Evolutionary conservation across 441 rosid genomes (phyloP), one percentile per base, ranked within the genome.

Genomic region (Gossypium aridum): DNA sequence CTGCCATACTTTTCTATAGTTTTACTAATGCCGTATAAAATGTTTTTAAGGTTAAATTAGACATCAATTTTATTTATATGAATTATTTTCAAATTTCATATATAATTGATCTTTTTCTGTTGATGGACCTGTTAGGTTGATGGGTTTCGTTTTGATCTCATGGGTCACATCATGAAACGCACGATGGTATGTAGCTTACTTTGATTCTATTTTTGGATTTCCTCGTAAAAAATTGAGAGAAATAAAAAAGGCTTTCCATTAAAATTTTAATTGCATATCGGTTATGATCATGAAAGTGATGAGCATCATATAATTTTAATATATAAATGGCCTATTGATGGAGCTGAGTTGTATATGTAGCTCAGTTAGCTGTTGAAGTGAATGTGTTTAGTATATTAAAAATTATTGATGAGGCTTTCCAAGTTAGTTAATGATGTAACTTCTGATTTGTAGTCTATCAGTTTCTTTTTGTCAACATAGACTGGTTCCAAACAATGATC

Each of bases 101-200:
- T 5, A 12, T 10, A 37, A 2, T 2, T 47, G n/a, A 77, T 71
- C 51, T 74, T 75, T 49, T 13, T 73, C 72, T 72, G 22, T 70
- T 83, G 53, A 65, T 75, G 76, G 53, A 78, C 6, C 78, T 87
- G 39, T 59, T 86, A 96, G 97, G 93, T 96, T 80, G 99, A 96
- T 80, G 99, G 99, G 57, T 93, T 93, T 78, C 94, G 97, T 60
- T 93, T 92, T 85, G 98, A 96, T 80, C 97, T 96, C 69, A 96
- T 91, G 97, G 99, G 99, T 70, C 98, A 96, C 83, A 79, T 96
- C 76, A 96, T 93, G 99, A 93, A 88, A 86, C 75, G 75, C 67
- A 88, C 98, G 57, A 92, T 92, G 98, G 98, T 96, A 85, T 63
- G 84, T 74, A 72, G 39, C 74, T 80, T 71, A 75, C 75, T 64